Evolutionary conservation across 805 yeast genomes (phyloP).

Genomic region (Saccharomycopsis guyanensis): DNA sequence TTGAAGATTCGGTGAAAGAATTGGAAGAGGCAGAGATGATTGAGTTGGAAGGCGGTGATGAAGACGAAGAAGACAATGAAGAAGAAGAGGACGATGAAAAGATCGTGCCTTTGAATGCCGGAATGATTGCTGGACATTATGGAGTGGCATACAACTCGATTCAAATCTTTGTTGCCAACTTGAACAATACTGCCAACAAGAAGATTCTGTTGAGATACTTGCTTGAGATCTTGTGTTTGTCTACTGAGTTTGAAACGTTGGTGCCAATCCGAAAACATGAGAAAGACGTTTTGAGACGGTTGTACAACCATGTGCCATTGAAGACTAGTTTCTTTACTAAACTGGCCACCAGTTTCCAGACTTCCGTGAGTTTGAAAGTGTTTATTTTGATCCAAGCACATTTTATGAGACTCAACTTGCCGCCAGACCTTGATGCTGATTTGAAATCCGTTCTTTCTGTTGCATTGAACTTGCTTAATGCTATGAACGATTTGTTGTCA

Average conservation of each 20-base stretch:
- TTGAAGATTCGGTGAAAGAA: slow-evolving; percentile 64
- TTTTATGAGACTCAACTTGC: slow-evolving; percentile 55
- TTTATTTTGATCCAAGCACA: slow-evolving; percentile 77
- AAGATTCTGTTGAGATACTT: slow-evolving; percentile 54
- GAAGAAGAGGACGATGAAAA: slow-evolving; percentile 30
- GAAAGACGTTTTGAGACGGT: slow-evolving; percentile 34
- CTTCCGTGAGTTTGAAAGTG: slow-evolving; percentile 32
- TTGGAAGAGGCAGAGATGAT: slow-evolving; percentile 54
- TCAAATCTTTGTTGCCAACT: slow-evolving; percentile 39
- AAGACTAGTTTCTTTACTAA: slow-evolving; percentile 31
- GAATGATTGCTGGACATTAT: slow-evolving; percentile 70
- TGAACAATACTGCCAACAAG: slow-evolving; percentile 33
- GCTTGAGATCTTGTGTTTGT: slow-evolving; percentile 56
- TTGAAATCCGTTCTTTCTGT: slow-evolving; percentile 43
- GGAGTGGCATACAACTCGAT: slow-evolving; percentile 58
- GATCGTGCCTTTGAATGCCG: slow-evolving; percentile 58
- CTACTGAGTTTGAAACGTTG: slow-evolving; percentile 60
- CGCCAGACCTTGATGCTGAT: slow-evolving; percentile 56
- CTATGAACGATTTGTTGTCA: slow-evolving; percentile 68
- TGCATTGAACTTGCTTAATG: slow-evolving; percentile 47
- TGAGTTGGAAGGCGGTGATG: slow-evolving; percentile 42
- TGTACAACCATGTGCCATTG: slow-evolving; percentile 58
- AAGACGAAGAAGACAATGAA: slow-evolving; percentile 28
- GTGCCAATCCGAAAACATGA: slow-evolving; percentile 62
- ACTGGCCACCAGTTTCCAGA: slow-evolving; percentile 21